phyloP scores from a whole-genome alignment of 306 rosid species.

The Prunus mume region DNA sequence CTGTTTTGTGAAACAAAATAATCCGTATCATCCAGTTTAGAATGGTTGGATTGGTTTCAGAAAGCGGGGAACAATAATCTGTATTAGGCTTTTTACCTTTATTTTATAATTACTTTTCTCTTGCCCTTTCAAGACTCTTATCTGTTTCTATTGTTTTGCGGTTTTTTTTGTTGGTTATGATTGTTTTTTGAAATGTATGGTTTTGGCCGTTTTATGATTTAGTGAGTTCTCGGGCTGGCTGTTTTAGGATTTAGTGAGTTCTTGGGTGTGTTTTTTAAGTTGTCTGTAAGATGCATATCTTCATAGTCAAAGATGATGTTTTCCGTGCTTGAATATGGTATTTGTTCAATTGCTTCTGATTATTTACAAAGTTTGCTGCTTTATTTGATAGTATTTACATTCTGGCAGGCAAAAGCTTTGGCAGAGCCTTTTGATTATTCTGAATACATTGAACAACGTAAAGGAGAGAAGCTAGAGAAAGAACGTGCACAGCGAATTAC shows the following conservation, averaged over 20 bases:
- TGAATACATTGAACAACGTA: conserved; percentile 58
- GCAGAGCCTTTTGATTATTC: conserved; percentile 65
- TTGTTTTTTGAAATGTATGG: background rate
- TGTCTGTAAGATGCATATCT: background rate
- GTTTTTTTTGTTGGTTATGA: background rate
- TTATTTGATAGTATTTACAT: background rate
- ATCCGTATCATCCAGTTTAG: background rate
- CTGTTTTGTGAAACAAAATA: background rate
- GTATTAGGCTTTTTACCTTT: background rate
- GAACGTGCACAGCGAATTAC: conserved; percentile 79
- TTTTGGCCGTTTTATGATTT: background rate
- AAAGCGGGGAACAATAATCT: background rate
- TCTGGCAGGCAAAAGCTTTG: conserved; percentile 73
- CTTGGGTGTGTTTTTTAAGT: background rate
- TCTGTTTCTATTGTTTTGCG: background rate
- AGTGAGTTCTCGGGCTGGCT: background rate
- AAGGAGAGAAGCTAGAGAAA: conserved; percentile 66
- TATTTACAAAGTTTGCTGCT: background rate
- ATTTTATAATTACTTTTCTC: background rate
- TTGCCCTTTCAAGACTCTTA: background rate
- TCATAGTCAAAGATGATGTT: background rate
- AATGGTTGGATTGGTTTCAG: no score
- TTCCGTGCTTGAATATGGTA: background rate
- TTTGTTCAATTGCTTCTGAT: background rate
- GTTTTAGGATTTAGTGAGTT: background rate